Conservation (phyloP, 768 basidiomycete genomes). For the Pisolithus microcarpus region DNA sequence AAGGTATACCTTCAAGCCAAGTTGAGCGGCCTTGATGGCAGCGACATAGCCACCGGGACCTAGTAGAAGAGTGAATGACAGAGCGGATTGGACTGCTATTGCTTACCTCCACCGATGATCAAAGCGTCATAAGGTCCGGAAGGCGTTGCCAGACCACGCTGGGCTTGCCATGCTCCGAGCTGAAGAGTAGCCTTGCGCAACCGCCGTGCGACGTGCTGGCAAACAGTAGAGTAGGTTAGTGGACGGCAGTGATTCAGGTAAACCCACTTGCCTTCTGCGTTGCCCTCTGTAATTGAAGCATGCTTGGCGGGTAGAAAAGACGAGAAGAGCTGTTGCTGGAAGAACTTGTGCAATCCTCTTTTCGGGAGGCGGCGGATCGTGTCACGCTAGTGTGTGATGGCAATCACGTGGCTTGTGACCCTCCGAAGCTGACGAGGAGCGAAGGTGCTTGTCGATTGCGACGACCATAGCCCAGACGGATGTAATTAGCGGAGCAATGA, state of each 20-base stretch:
- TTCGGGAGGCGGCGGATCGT: too few relatives aligned
- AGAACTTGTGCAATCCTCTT: too few relatives aligned
- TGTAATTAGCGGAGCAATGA: too few relatives aligned
- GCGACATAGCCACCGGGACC: conserved; percentile 97
- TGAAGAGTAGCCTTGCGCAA: conserved; percentile 34
- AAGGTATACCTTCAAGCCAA: conserved; percentile 72
- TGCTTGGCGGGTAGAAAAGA: conserved; percentile 14
- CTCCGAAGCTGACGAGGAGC: too few relatives aligned
- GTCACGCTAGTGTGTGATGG: too few relatives aligned
- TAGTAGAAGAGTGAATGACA: conserved; percentile 22
- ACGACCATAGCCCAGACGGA: too few relatives aligned
- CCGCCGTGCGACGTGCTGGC: conserved; percentile 37
- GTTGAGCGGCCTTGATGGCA: conserved; percentile 97
- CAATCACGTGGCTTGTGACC: too few relatives aligned
- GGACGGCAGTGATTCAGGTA: not conserved
- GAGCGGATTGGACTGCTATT: not conserved
- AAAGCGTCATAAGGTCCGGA: conserved; percentile 87
- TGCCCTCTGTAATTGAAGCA: conserved; percentile 33
- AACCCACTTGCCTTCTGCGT: conserved; percentile 27
- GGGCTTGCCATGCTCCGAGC: conserved; percentile 36
- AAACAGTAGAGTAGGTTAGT: not conserved
- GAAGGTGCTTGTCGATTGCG: too few relatives aligned
- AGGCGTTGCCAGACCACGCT: conserved; percentile 59
- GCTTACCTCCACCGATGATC: conserved; percentile 88
- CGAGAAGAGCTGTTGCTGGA: too few relatives aligned